Evolutionary conservation across 2,329 filamentous ascomycete genomes (phyloP).

Genomic region (Fusarium lateritium): DNA sequence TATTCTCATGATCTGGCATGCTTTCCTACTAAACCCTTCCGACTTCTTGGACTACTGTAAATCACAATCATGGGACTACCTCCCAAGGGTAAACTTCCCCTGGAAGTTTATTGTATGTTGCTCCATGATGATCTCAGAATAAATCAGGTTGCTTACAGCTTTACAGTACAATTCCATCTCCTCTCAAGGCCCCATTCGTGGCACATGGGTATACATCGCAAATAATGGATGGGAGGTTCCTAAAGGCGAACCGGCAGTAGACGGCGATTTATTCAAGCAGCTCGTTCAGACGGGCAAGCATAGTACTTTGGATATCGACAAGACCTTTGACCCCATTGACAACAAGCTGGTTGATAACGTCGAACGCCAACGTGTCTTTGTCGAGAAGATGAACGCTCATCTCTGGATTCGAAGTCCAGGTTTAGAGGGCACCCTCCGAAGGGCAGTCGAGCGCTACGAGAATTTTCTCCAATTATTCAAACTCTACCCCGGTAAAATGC

Average conservation of each 20-base stretch:
- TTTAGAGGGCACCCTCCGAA: conserved; percentile 52
- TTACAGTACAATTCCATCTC: conserved; percentile 33
- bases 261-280: conserved; percentile 7
- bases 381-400: conserved; percentile 56
- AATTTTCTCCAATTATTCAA: conserved; percentile 56
- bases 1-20: conserved; percentile 43
- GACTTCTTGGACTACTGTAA: conserved; percentile 30
- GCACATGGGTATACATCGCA: conserved; percentile 20
- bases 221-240: conserved; percentile 9
- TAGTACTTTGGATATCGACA: neutral
- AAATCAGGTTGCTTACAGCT: neutral
- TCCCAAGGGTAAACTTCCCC: conserved; percentile 28
- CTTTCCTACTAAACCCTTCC: conserved; percentile 39
- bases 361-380: conserved; percentile 55
- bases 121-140: accelerated
- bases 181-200: conserved; percentile 30
- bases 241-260: neutral
- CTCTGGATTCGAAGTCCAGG: conserved; percentile 57
- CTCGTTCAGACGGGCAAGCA: conserved; percentile 21
- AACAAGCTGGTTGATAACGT: conserved; percentile 28
- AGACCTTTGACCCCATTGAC: neutral
- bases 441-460: conserved; percentile 56
- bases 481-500: conserved; percentile 52
- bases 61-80: neutral
- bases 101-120: conserved; percentile 34